Evolutionary conservation across 176 grass and related monocot species (phyloP), one percentile per base, ranked within the genome.

Genomic region (Zoysia pacifica): DNA sequence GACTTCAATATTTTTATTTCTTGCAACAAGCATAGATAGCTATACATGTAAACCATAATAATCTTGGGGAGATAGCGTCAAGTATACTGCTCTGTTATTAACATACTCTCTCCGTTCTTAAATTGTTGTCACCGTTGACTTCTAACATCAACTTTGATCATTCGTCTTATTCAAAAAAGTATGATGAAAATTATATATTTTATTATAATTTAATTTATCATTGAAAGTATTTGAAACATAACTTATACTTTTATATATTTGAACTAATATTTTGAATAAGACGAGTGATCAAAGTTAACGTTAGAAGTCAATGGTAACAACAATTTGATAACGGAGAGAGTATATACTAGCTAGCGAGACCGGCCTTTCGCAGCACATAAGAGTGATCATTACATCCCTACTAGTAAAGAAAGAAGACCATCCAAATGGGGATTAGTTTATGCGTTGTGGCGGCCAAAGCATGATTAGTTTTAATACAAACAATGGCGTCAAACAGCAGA

Each of bases 391-490:
- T 84, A 61, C 76, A 11, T 11, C 61, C 9, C 6, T 28, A 28
- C 28, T 42, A 77, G 65, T 81, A 72, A 65, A 81, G 35, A 59
- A 80, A 76, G 65, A 76, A n/a, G 52, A 78, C 73, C 69, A 68
- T n/a, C 77, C 45, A 85, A 82, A 85, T 49, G 68, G 69, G 45
- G 15, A 78, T 82, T 89, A 73, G 59, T 82, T 89, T 85, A 89
- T 73, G 67, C 60, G 38, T 73, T 73, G 83, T 85, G 87, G 87
- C 39, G 78, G 72, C 36, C 67, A 78, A 82, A 78, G 83, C 83
- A 85, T 85, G 87, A 89, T 82, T 85, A 89, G 44, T 67, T 85
- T 77, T 85, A 77, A 82, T 77, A 67, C 83, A 82, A 81, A 89
- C 70, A 88, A 69, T 70, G 54, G 70, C 70, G 84, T 69, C 75